phyloP scores from a whole-genome alignment of 139 green algal species.

The Micractinium sp. region DNA sequence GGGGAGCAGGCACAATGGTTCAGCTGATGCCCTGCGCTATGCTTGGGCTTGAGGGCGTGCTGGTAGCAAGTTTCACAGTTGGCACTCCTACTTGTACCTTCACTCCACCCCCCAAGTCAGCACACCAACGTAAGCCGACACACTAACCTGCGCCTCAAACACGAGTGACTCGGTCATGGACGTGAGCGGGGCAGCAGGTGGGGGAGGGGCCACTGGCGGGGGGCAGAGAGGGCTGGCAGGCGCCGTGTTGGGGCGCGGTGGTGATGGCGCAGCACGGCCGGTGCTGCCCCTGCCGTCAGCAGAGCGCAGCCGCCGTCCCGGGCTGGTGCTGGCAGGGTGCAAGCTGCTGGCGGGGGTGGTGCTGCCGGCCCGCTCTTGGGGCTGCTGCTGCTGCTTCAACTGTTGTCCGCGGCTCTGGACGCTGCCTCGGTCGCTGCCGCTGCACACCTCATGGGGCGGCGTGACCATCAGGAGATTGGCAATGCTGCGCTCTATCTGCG shows the following conservation, averaged over 20 bases:
- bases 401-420: background rate
- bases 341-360: background rate
- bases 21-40: background rate
- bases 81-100: background rate
- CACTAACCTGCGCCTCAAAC: too few species aligned
- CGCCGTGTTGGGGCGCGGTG: too few species aligned
- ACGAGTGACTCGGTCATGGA: background rate
- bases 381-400: background rate
- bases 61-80: background rate
- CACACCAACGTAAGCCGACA: too few species aligned
- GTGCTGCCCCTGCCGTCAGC: too few species aligned
- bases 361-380: background rate
- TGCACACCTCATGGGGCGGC: background rate
- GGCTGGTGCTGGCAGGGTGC: background rate
- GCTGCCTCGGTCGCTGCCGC: background rate
- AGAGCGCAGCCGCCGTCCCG: too few species aligned
- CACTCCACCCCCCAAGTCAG: background rate
- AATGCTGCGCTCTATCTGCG: constrained; percentile 5
- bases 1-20: background rate
- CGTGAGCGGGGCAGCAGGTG: background rate
- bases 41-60: background rate
- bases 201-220: background rate
- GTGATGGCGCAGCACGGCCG: too few species aligned
- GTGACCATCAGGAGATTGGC: constrained; percentile 5
- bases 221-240: too few species aligned